phyloP scores from a whole-genome alignment of 2,329 filamentous ascomycete genomes.

The Colletotrichum godetiae region DNA sequence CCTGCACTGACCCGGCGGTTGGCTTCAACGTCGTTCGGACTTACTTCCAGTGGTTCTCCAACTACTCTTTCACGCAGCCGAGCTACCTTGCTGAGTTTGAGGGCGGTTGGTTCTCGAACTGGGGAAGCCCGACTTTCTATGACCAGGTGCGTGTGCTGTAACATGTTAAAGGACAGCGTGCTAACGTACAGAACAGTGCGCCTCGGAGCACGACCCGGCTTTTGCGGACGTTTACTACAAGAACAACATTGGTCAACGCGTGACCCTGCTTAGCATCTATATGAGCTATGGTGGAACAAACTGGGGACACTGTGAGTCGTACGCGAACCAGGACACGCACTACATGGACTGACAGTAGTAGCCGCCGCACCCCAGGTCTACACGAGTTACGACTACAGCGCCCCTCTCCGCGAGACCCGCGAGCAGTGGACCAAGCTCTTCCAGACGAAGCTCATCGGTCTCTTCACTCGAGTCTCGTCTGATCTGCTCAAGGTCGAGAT shows the following conservation, averaged over 20 bases:
- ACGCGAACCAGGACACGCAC: too few species aligned
- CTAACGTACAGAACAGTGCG: conserved; percentile 67
- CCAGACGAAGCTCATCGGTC: conserved; percentile 64
- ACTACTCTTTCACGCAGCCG: conserved; percentile 65
- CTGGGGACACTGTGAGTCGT: conserved; percentile 71
- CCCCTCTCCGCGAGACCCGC: conserved; percentile 64
- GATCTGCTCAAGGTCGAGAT: conserved; percentile 64
- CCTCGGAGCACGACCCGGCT: conserved; percentile 71
- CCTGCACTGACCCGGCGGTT: conserved; percentile 66
- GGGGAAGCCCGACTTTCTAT: conserved; percentile 61
- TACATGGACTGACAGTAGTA: background rate
- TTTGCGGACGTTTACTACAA: conserved; percentile 87
- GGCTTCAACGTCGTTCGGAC: conserved; percentile 52
- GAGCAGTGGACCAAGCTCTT: conserved; percentile 63
- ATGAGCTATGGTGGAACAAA: conserved; percentile 87
- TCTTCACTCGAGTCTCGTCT: conserved; percentile 64
- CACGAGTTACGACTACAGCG: conserved; percentile 66
- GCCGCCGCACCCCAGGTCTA: conserved; percentile 60
- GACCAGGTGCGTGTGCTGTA: conserved; percentile 46
- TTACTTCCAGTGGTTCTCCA: conserved; percentile 69
- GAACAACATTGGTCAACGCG: conserved; percentile 74
- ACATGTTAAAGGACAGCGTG: conserved; percentile 57
- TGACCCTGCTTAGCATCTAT: conserved; percentile 78
- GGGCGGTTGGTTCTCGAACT: conserved; percentile 64
- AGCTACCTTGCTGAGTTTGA: conserved; percentile 65